Evolutionary conservation across 371 early-diverging fungal genomes (phyloP), one percentile per base, ranked within the genome.

Genomic region (Chytridium lagenaria): DNA sequence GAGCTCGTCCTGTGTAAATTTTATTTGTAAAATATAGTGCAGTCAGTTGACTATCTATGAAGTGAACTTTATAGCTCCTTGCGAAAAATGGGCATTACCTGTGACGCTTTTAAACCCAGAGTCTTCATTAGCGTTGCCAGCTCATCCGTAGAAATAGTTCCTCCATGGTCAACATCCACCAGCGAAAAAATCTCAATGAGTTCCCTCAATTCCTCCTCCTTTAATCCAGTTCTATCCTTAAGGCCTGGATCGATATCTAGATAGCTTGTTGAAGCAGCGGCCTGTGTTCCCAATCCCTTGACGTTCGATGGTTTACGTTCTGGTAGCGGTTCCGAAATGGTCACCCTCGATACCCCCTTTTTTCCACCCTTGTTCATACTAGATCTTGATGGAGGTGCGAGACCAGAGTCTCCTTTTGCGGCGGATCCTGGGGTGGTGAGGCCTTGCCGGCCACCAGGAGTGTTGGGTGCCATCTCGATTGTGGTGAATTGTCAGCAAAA

Each of bases 111-210:
- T 52, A 85, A 65, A 0, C 86, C 86, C 33, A 85, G 52, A 1
- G 83, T 85, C 57, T 73, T 77, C 86, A 85, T 85, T 70, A 85
- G 73, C 33, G 74, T 70, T 28, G 68, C 80, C 50, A 86, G 72
- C 70, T 86, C 86, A 33, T 83, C 81, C 49, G 77, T 77, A 0
- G 78, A 78, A 44, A 86, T 86, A 28, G 86, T 86, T 15, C 86
- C 86, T n/a, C 84, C 84, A 50, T 82, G 80, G 65, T 86, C 84
- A 22, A 78, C 70, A 71, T 86, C 86, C n/a, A 84, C 84, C 31
- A 86, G 73, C 22, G 72, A 68, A 70, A 86, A 86, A 44, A 86
- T 84, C 69, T 86, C 86, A 38, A 73, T 72, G 51, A 86, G 74
- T 65, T 86, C 86, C 33, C 72, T 75, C 38, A 86, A 59, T 69